A percentile compares a stretch with the other conserved stretches of the same genome.
phyloP scores from a whole-genome alignment of 305 asterid species.

The Stenogyne calaminthoides region DNA sequence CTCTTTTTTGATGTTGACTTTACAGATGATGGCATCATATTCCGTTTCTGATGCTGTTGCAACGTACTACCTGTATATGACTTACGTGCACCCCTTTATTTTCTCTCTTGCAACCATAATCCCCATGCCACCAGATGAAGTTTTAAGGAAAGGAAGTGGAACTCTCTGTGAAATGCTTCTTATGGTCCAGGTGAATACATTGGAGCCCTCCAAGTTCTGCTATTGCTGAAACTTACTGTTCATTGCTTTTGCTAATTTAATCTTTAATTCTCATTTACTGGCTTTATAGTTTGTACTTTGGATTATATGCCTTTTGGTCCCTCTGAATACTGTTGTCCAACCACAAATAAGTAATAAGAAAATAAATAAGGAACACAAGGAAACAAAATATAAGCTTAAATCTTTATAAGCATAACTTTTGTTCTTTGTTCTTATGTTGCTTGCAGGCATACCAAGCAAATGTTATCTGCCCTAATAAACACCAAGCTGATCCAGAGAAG shows the following conservation, averaged over 20 bases:
- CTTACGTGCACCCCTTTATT: constrained; percentile 97
- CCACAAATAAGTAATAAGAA: not conserved
- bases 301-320: constrained; percentile 22
- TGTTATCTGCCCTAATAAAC: constrained; percentile 97
- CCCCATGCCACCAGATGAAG: constrained; percentile 99
- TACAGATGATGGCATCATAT: constrained; percentile 99
- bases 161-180: constrained; percentile 99
- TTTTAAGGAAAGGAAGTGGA: constrained; percentile 98
- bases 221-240: constrained; percentile 15
- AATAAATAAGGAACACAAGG: constrained; percentile 17
- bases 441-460: constrained; percentile 93
- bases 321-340: constrained; percentile 2
- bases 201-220: constrained; percentile 16
- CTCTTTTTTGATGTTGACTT: constrained; percentile 31
- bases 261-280: constrained; percentile 18
- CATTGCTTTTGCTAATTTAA: constrained; percentile 7
- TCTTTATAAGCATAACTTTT: constrained; percentile 23
- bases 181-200: constrained; percentile 86
- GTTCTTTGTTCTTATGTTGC: constrained; percentile 32
- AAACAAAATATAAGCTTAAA: constrained; percentile 23
- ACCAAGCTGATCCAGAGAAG: constrained; percentile 97
- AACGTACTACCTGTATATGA: constrained; percentile 96
- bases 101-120: constrained; percentile 98
- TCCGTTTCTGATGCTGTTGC: constrained; percentile 99
- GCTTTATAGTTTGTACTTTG: constrained; percentile 16